Percentiles rank a stretch among this genome's conserved stretches.
Conservation (phyloP, 345 rosid species). For the Pistacia vera region DNA sequence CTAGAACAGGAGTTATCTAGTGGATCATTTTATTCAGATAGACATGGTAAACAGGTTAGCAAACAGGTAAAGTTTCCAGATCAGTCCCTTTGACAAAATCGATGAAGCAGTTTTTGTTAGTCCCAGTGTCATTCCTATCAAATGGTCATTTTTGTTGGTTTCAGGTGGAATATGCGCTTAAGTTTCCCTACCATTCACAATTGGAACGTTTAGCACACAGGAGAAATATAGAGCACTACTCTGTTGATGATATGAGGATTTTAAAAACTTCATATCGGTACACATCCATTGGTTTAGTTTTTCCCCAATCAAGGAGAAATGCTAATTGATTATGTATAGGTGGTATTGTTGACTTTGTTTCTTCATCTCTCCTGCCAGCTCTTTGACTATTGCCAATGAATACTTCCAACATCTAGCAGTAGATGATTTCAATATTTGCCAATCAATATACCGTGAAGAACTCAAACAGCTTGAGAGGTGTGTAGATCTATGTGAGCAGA, state of each 20-base stretch:
- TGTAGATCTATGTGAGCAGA: not conserved
- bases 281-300: not conserved
- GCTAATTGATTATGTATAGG: not conserved
- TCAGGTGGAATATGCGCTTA: constrained; percentile 73
- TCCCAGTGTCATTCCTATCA: not conserved
- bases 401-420: constrained; percentile 66
- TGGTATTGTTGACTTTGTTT: not conserved
- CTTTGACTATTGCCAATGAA: constrained; percentile 34
- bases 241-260: constrained; percentile 42
- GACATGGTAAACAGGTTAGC: constrained; percentile 26
- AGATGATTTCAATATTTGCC: constrained; percentile 72
- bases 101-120: not conserved
- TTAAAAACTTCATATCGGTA: constrained; percentile 70
- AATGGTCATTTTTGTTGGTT: constrained; percentile 3
- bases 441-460: constrained; percentile 59
- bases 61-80: constrained; percentile 44
- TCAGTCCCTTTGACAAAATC: not conserved
- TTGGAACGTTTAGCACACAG: constrained; percentile 58
- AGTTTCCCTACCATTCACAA: constrained; percentile 51
- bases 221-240: constrained; percentile 55
- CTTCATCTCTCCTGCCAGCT: constrained; percentile 40
- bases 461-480: constrained; percentile 71
- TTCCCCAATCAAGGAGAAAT: not conserved
- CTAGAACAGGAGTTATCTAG: constrained; percentile 48
- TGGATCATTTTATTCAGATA: constrained; percentile 33